These are phyloP conservation scores for Yarrowia galli DNA, from an alignment of 1,139 yeast genomes.

Conservation along the genomic window DNA sequence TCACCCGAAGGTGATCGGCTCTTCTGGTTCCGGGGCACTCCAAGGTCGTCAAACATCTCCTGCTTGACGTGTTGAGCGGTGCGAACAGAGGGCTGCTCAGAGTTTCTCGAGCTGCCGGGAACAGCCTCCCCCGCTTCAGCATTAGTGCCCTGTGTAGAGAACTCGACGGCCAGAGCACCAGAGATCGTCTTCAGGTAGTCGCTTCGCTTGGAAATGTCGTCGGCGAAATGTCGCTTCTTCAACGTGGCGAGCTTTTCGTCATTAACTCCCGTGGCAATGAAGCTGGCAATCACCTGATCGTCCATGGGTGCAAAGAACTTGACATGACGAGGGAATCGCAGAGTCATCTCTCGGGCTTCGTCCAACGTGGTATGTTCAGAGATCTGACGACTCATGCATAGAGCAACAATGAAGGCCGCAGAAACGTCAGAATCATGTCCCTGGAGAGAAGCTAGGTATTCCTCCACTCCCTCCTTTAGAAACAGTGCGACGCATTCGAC, in stretches of 20 bases:
- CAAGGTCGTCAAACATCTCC: neutral
- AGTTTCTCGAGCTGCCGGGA: neutral
- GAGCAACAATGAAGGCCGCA: neutral
- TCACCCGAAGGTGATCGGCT: neutral
- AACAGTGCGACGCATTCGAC: neutral
- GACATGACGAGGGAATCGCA: conserved; percentile 12
- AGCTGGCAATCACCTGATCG: neutral
- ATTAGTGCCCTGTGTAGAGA: neutral
- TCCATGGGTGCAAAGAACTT: conserved; percentile 16
- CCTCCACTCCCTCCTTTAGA: neutral
- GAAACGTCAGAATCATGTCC: neutral
- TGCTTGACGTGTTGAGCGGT: neutral
- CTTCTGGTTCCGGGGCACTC: neutral
- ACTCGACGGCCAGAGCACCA: neutral
- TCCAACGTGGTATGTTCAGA: neutral
- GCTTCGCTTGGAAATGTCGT: neutral
- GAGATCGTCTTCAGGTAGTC: neutral
- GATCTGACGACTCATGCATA: conserved; percentile 2
- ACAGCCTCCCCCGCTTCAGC: neutral
- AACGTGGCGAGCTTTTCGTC: neutral
- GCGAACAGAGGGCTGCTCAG: neutral
- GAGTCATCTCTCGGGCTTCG: neutral
- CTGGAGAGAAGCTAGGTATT: neutral
- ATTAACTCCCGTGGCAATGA: neutral
- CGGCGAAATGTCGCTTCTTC: neutral